A percentile compares a stretch with the other conserved stretches of the same genome.
Evolutionary conservation across 768 basidiomycete species (phyloP).

Genomic region (Tulasnella sp.): DNA sequence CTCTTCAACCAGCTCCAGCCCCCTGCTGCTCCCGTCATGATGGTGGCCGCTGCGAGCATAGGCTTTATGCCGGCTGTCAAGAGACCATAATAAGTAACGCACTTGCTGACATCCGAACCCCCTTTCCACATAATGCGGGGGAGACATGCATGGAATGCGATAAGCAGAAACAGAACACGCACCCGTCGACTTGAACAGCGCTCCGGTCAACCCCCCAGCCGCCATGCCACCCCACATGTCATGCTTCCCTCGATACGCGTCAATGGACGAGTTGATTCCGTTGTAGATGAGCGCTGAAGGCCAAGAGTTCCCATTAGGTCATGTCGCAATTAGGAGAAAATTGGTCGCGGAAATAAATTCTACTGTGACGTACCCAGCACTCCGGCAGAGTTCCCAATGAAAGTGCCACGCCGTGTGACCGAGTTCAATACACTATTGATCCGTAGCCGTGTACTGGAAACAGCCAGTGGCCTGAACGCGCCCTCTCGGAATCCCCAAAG

Average conservation of each 20-base stretch:
- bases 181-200: constrained; percentile 91
- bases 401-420: constrained; percentile 91
- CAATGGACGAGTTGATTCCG: constrained; percentile 88
- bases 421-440: constrained; percentile 96
- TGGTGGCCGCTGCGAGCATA: constrained; percentile 75
- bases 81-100: not conserved
- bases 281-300: constrained; percentile 86
- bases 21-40: constrained; percentile 84
- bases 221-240: constrained; percentile 85
- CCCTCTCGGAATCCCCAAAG: constrained; percentile 95
- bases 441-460: constrained; percentile 75
- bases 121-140: not conserved
- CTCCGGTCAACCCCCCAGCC: constrained; percentile 84
- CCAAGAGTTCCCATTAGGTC: not conserved
- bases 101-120: not conserved
- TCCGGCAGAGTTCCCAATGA: constrained; percentile 97
- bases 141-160: constrained; percentile 15
- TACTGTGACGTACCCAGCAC: constrained; percentile 68
- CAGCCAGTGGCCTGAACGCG: constrained; percentile 72
- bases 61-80: constrained; percentile 77
- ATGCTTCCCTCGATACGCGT: constrained; percentile 78
- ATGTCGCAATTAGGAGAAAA: not conserved
- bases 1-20: constrained; percentile 93
- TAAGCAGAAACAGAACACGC: constrained; percentile 31
- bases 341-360: not conserved